A percentile compares a stretch with the other conserved stretches of the same genome.
phyloP scores from a whole-genome alignment of 805 yeast genomes.

The Teunomyces barrocoloradensis region DNA sequence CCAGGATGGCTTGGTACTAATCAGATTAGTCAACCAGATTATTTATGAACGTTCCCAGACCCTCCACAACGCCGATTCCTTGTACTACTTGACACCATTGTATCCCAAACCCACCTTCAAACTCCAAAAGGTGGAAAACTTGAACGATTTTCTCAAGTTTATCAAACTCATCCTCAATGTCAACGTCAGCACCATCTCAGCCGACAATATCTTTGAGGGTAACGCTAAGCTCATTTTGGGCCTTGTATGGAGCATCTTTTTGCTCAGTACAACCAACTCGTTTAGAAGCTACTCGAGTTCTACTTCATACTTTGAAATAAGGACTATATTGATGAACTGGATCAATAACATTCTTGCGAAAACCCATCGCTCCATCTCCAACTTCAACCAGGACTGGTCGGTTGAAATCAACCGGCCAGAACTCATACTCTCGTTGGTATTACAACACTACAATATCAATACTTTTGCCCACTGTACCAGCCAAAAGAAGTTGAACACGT shows the following conservation, averaged over 20 bases:
- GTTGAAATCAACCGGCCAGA: constrained; percentile 46
- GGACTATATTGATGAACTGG: constrained; percentile 45
- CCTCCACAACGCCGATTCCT: constrained; percentile 13
- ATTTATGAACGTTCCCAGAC: constrained; percentile 19
- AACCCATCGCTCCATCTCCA: constrained; percentile 26
- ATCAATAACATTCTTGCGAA: constrained; percentile 36
- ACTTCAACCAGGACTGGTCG: constrained; percentile 58
- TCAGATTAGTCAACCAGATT: constrained; percentile 35
- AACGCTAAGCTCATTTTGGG: constrained; percentile 47
- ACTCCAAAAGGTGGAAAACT: constrained; percentile 48
- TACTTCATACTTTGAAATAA: constrained; percentile 30
- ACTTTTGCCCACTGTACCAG: constrained; percentile 5
- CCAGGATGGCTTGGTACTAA: constrained; percentile 39
- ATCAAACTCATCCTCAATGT: constrained; percentile 38
- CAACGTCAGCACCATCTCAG: constrained; percentile 43
- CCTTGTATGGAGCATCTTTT: constrained; percentile 47
- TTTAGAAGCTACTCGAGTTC: constrained; percentile 16
- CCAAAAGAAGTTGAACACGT: constrained; percentile 26
- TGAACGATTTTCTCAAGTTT: constrained; percentile 42
- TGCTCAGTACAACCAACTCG: constrained; percentile 36
- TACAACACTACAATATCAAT: constrained; percentile 20
- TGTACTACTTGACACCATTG: constrained; percentile 29
- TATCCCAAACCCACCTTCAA: constrained; percentile 38
- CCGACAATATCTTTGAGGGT: constrained; percentile 51
- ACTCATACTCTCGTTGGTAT: constrained; percentile 42